Evolutionary conservation across 2,329 filamentous ascomycete genomes (phyloP).

Genomic region (Colletotrichum magnum): DNA sequence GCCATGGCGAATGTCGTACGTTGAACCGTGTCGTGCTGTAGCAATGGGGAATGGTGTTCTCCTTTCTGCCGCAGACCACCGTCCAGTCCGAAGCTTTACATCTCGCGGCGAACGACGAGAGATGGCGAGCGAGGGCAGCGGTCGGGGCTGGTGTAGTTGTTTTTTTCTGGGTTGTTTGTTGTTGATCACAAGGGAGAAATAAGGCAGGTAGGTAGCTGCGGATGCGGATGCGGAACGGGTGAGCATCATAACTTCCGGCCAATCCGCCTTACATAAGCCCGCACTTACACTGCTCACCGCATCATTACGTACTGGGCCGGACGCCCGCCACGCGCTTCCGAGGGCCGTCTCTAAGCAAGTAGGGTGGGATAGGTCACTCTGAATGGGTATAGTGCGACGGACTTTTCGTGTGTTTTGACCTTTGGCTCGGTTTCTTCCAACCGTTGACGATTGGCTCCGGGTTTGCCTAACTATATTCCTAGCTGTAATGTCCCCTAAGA

Average conservation of each 20-base stretch:
- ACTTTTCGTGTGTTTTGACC: slow-evolving; percentile 5
- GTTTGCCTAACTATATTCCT: slow-evolving; percentile 18
- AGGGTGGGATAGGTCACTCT: neutral
- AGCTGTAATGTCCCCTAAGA: slow-evolving; percentile 1
- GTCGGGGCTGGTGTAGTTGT: neutral
- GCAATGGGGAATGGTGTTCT: slow-evolving; percentile 26
- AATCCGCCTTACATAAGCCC: slow-evolving; percentile 37
- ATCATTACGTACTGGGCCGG: slow-evolving; percentile 28
- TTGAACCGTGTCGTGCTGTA: slow-evolving; percentile 18
- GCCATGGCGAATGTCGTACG: slow-evolving; percentile 29
- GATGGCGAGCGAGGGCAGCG: neutral
- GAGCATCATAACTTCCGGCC: slow-evolving; percentile 30
- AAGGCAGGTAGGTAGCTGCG: slow-evolving; percentile 20
- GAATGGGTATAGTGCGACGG: slow-evolving; percentile 14
- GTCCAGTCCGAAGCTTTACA: slow-evolving; percentile 30
- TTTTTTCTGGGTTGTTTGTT: slow-evolving; percentile 31
- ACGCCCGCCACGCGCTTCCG: slow-evolving; percentile 10
- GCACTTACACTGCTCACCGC: slow-evolving; percentile 3
- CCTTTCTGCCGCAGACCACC: slow-evolving; percentile 35
- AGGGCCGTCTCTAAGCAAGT: neutral
- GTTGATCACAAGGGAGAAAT: slow-evolving; percentile 37
- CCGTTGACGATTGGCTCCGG: neutral
- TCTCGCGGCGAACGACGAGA: slow-evolving; percentile 26
- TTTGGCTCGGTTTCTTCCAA: neutral
- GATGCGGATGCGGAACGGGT: slow-evolving; percentile 30